Evolutionary conservation across 1,284 basidiomycete genomes (phyloP), one percentile per base, ranked within the genome.

Genomic region (Naganishia sp.): DNA sequence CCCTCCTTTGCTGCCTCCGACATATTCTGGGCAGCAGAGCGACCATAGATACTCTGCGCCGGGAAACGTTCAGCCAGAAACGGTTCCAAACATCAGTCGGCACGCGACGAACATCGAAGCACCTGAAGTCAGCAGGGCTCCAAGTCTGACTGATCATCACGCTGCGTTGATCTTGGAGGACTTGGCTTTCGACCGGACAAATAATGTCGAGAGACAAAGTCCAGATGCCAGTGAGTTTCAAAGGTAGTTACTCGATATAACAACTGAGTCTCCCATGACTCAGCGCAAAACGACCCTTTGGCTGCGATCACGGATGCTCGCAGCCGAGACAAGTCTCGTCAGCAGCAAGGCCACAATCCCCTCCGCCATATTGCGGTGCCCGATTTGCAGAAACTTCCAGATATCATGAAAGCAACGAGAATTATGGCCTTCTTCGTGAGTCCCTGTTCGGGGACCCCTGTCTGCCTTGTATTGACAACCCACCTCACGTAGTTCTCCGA

Each of bases 61-160:
- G 21, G 47, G 21, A 49, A 21, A 25, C 21, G 25, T 39, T 13
- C 35, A 39, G 35, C 35, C 13, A 13, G 10, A 13, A 39, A 13
- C 35, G 4, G 45, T 46, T 9, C 45, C 45, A n/a, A 46, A 15
- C 18, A 23, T 6, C 2, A 23, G 5, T 46, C 23, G 18, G 45
- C 23, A 46, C 17, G 45, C 18, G 23, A 46, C 5, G 23, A 46
- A 23, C 18, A 7, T n/a, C 45, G 45, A 46, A 23, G 23, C 18
- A 39, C 46, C 35, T 4, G 47, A 50, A 25, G 7, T 42, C 23
- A 54, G 50, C 41, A 39, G 53, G 10, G 62, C 62, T 15, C 62
- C 62, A 21, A 54, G 51, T 23, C 35, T 63, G 28, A 54, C 62
- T 13, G 62, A 63, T 35, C 62, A 63, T 43, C 51, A 63, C 23